phyloP scores from a whole-genome alignment of 192 early-diverging fungal genomes.

The Backusella mclennaniae region DNA sequence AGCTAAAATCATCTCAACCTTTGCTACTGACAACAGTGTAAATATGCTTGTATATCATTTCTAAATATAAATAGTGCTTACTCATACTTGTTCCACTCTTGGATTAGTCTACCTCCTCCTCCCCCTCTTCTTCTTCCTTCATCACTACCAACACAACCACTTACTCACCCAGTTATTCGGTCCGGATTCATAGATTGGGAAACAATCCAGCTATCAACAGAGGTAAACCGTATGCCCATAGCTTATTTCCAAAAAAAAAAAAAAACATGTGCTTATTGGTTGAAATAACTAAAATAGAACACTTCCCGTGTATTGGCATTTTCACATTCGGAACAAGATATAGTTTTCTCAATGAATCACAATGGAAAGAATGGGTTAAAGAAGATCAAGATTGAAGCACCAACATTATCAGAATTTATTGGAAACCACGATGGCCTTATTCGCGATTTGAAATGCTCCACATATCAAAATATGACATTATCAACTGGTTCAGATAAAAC shows the following conservation, averaged over 20 bases:
- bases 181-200: not conserved
- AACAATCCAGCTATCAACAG: not conserved
- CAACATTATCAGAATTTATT: slow-evolving; percentile 1
- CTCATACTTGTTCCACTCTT: no score
- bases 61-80: not conserved
- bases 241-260: no score
- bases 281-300: not conserved
- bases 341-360: not conserved
- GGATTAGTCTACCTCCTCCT: not conserved
- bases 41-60: not conserved
- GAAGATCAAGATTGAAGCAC: slow-evolving; percentile 13
- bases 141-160: not conserved
- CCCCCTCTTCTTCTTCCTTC: not conserved
- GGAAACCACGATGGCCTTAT: slow-evolving; percentile 18
- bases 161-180: not conserved
- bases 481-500: slow-evolving; percentile 22
- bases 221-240: not conserved
- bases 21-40: not conserved
- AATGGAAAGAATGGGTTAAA: slow-evolving; percentile 11
- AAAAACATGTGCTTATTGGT: not conserved
- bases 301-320: not conserved
- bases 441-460: slow-evolving; percentile 17
- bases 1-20: not conserved
- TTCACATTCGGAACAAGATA: not conserved
- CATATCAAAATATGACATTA: not conserved